Conservation (phyloP, 1,284 basidiomycete genomes). For the Meripilus lineatus region DNA sequence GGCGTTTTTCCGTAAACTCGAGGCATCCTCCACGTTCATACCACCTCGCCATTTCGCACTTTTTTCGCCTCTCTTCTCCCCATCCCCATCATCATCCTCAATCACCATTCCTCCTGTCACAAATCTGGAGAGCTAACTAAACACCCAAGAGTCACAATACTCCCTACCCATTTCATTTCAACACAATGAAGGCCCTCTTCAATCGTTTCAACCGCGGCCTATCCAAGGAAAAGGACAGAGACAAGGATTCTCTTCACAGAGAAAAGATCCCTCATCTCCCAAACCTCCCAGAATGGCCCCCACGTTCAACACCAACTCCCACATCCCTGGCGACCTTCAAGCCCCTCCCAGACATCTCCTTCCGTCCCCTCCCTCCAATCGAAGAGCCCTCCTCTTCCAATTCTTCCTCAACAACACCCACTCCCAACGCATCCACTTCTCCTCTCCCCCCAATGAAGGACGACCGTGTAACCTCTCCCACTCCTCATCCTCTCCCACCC, state of each 20-base stretch:
- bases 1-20: not conserved
- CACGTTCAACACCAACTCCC: conserved; percentile 40
- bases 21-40: conserved; percentile 7
- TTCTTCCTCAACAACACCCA: conserved; percentile 31
- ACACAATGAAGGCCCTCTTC: conserved; percentile 72
- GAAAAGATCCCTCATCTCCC: conserved; percentile 66
- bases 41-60: conserved; percentile 9
- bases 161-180: no score
- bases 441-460: conserved; percentile 21
- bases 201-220: conserved; percentile 66
- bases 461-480: conserved; percentile 26
- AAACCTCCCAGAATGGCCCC: conserved; percentile 54
- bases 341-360: conserved; percentile 60
- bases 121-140: no score
- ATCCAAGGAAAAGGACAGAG: conserved; percentile 47
- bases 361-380: conserved; percentile 49
- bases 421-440: conserved; percentile 20
- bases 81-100: no score
- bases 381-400: conserved; percentile 28
- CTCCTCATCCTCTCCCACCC: conserved; percentile 26
- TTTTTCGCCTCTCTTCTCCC: conserved; percentile 7
- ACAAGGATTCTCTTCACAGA: conserved; percentile 47
- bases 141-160: no score
- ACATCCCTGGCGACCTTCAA: conserved; percentile 52
- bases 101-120: no score